Evolutionary conservation across 2,329 filamentous ascomycete genomes (phyloP), one percentile per base, ranked within the genome.

Genomic region (Fusarium solani-melongenae): DNA sequence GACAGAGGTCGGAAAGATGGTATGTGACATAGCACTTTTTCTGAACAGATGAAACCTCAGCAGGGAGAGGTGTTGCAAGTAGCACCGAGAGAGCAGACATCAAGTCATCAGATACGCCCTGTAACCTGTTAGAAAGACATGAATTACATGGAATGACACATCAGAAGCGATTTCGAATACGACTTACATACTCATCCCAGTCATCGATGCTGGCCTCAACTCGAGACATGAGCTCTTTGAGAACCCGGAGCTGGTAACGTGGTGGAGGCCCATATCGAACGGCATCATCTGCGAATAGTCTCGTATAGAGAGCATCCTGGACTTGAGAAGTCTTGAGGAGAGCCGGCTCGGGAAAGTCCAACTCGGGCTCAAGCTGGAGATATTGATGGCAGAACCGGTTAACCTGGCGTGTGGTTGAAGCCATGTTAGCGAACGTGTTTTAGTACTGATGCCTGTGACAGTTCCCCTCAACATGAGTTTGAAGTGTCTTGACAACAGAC

Each of bases 21-120:
- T 97, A 97, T 39, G 92, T 94, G 66, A 97, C 93, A 79, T 92
- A 92, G 34, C 90, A 90, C 79, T 93, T 93, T 75, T 88, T 88
- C 82, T 95, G 94, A 27, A 90, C 93, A 64, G 91, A 89, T 41
- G 87, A 84, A 29, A 88, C 81, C 78, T 94, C 91, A 22, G 91
- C 87, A n/a, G 89, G 90, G 17, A 93, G 82, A 17, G 90, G 89
- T 33, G 88, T 86, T 22, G 88, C 86, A 66, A 97, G 86, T 27
- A 96, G 86, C 69, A 86, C 82, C 62, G 92, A 90, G 75, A 97
- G 87, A 39, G 87, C 85, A 64, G 86, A 86, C 88, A 96, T 93
- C 77, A 98, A 88, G 81, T 92, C 88, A 82, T 97, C 94, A 70
- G 92, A 94, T 55, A 98, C 91, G 81, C 92, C 94, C 95, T 98